Percentiles rank a stretch among this genome's conserved stretches.
Evolutionary conservation across 2,329 filamentous ascomycete genomes (phyloP).

Genomic region (Ascochyta pisi): DNA sequence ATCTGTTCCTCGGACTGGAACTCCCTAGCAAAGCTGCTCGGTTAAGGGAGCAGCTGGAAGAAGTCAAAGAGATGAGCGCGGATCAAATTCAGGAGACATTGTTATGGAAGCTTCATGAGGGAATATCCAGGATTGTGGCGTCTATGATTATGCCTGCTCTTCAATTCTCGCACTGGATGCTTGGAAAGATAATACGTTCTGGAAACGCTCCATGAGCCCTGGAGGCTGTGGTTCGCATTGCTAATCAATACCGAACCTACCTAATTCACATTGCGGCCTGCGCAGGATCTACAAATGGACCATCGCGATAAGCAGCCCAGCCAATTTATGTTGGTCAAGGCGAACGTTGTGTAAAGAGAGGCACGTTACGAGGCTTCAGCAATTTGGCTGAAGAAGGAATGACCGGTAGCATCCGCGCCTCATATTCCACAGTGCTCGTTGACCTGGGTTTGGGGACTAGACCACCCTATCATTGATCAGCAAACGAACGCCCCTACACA

Average conservation of each 20-base stretch:
- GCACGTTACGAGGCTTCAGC: too few species aligned
- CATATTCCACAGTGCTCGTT: too few species aligned
- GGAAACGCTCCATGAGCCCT: constrained; percentile 5
- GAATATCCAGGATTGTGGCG: constrained; percentile 35
- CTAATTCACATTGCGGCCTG: neutral
- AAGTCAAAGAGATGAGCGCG: constrained; percentile 36
- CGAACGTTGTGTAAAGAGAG: too few species aligned
- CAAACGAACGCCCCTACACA: too few species aligned
- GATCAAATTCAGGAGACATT: constrained; percentile 41
- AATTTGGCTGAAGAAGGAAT: too few species aligned
- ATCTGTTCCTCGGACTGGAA: constrained; percentile 40
- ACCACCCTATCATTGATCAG: too few species aligned
- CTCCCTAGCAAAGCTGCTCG: constrained; percentile 42
- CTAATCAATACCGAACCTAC: neutral
- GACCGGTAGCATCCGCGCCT: too few species aligned
- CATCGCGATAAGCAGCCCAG: neutral
- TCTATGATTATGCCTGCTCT: constrained; percentile 42
- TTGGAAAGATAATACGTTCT: constrained; percentile 41
- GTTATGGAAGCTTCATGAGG: constrained; percentile 44
- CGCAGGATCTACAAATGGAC: neutral
- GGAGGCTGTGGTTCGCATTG: neutral
- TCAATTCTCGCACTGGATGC: constrained; percentile 43
- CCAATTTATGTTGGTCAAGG: neutral
- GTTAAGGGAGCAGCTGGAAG: constrained; percentile 36
- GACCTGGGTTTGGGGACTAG: too few species aligned